Evolutionary conservation across 768 basidiomycete genomes (phyloP).

Genomic region (Leccinum incarnatum): DNA sequence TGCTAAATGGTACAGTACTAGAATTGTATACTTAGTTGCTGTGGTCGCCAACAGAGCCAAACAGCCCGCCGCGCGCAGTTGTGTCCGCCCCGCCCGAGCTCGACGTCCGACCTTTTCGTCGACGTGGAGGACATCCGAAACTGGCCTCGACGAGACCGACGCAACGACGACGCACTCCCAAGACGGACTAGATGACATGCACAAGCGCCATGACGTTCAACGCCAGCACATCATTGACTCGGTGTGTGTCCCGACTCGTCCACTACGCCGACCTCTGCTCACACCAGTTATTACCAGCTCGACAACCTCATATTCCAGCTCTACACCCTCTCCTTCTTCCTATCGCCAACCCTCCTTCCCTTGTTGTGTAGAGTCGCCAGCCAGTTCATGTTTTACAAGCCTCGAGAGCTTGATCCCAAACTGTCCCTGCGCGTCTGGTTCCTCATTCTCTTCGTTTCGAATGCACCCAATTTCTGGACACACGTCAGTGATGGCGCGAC

Average conservation of each 20-base stretch:
- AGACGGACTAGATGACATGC: slow-evolving; percentile 46
- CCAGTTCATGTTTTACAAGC: slow-evolving; percentile 66
- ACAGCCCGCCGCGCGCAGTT: slow-evolving; percentile 11
- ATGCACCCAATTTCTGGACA: slow-evolving; percentile 56
- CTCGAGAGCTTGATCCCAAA: slow-evolving; percentile 62
- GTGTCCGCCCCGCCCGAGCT: neutral
- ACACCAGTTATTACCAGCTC: slow-evolving; percentile 42
- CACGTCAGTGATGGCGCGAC: slow-evolving; percentile 53
- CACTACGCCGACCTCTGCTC: slow-evolving; percentile 8
- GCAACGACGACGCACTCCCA: slow-evolving; percentile 15
- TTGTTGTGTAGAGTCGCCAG: slow-evolving; percentile 45
- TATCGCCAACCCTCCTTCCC: slow-evolving; percentile 58
- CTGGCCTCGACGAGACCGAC: slow-evolving; percentile 5
- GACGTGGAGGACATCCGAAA: neutral
- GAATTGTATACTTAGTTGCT: neutral
- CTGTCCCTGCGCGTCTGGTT: slow-evolving; percentile 71
- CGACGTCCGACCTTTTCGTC: slow-evolving; percentile 3
- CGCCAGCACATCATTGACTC: slow-evolving; percentile 69
- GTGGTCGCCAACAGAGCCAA: slow-evolving; percentile 28
- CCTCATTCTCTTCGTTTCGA: slow-evolving; percentile 54
- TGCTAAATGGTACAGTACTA: neutral
- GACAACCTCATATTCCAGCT: slow-evolving; percentile 71
- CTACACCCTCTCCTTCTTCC: slow-evolving; percentile 72
- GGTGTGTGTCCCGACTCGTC: slow-evolving; percentile 37
- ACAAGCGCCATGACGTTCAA: slow-evolving; percentile 61